Base-by-base conservation (phyloP, 345 rosid species). In the sweet orange (Citrus sinensis) region DNA sequence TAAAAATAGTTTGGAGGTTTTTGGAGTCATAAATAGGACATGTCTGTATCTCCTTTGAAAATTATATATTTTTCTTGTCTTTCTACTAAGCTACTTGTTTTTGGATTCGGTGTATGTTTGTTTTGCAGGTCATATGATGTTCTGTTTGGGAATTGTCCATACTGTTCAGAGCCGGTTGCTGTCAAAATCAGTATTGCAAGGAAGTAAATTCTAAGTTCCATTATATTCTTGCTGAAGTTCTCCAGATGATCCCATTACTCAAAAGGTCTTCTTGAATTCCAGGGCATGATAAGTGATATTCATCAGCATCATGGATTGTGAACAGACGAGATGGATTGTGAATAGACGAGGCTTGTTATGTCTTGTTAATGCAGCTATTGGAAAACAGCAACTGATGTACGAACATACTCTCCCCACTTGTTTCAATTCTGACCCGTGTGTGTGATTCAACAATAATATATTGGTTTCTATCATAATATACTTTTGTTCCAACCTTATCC, bases 141-240 rank as follows among this genome's bases (percentile, higher is more conserved):
- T 80, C 87, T 90, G 35, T 90, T 92, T 58, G 91, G 98, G 25
- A 88, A 91, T 59, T 93, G 98, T 75, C 95, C 97, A 1, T 90
- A 89, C 82, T 92, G 97, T 72, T 95, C 90, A 40, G 93, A 89
- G 74, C 88, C 93, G 8, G 85, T 90, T 6, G 98, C 97, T n/a
- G 89, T 92, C 78, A 94, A 87, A 81, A 80, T 84, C 82, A 82
- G 71, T 78, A 30, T 46, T 77, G 22, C 80, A n/a, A 84, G 76
- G 85, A 84, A 81, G 62, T 85, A 67, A 40, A 58, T n/a, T 30
- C 7, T 56, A 13, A 25, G 30, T 29, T 35, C 35, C 29, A 10
- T 11, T 25, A 0, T 11, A 17, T 19, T 34, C 39, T 34, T 9
- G 24, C 73, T 70, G 29, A 49, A 35, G 46, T 40, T 40, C 46